Conservation (phyloP, 208 protist genomes). For the Leishmania gerbilli region DNA sequence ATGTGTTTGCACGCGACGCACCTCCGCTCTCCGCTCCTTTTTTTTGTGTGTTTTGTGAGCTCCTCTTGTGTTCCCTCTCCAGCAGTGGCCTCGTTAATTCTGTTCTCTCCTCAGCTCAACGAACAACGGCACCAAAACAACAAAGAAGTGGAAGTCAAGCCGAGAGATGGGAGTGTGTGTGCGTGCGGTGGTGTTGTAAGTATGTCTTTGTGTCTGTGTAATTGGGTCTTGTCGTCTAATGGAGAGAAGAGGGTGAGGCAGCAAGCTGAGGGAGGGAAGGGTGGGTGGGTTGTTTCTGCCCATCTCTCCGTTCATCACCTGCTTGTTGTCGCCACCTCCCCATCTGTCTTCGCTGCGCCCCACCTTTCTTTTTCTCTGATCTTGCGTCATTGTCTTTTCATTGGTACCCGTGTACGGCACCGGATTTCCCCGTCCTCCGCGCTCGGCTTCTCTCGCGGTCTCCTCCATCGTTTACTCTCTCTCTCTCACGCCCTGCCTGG, state of each 20-base stretch:
- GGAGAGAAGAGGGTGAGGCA: background rate
- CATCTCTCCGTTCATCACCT: background rate
- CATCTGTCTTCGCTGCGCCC: background rate
- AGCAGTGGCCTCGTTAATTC: background rate
- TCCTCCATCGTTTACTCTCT: background rate
- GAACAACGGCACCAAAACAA: too few relatives aligned
- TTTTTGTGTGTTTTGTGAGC: too few relatives aligned
- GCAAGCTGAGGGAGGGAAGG: background rate
- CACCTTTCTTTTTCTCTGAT: background rate
- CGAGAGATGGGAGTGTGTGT: background rate
- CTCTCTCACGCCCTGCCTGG: background rate
- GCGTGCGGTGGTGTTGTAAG: background rate
- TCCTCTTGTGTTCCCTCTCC: background rate
- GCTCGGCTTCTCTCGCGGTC: background rate
- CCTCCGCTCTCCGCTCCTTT: background rate
- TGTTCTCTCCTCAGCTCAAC: background rate
- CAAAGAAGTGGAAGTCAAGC: background rate
- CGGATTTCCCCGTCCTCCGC: background rate
- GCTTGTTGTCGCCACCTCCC: background rate
- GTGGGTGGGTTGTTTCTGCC: background rate
- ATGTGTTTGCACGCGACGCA: background rate
- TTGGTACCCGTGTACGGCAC: background rate
- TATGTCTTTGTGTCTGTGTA: background rate
- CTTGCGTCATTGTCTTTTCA: background rate
- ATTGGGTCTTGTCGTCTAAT: background rate